A percentile compares a stretch with the other conserved stretches of the same genome.
phyloP scores from a whole-genome alignment of 2,329 filamentous ascomycete species.

The Helminthosporium solani region DNA sequence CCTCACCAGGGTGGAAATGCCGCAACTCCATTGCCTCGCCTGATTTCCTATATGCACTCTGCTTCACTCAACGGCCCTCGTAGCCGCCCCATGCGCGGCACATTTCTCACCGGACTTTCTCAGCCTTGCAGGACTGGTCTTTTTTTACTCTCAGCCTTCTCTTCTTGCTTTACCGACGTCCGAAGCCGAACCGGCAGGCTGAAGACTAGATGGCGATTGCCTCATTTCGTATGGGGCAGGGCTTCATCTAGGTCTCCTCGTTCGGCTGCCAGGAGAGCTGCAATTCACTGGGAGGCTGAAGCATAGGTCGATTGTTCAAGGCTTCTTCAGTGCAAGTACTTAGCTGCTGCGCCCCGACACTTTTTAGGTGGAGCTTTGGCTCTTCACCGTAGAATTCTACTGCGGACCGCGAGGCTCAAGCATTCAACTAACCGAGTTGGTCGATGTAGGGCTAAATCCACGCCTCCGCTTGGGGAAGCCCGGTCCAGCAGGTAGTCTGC shows the following conservation, averaged over 20 bases:
- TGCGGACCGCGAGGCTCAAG: slow-evolving; percentile 7
- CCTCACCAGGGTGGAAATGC: not conserved
- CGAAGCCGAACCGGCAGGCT: not conserved
- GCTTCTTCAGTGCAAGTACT: slow-evolving; percentile 5
- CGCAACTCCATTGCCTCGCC: not conserved
- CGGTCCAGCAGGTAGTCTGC: not conserved
- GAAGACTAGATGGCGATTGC: not conserved
- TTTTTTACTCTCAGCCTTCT: slow-evolving; percentile 3
- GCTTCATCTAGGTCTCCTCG: not conserved
- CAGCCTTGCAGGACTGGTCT: slow-evolving; percentile 9
- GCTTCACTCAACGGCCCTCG: not conserved
- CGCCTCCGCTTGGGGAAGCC: slow-evolving; percentile 4
- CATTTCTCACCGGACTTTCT: slow-evolving; percentile 5
- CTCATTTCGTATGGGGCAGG: not conserved
- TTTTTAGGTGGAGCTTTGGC: slow-evolving; percentile 1
- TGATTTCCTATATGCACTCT: not conserved
- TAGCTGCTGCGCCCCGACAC: slow-evolving; percentile 12
- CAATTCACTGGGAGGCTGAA: not conserved
- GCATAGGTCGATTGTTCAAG: not conserved
- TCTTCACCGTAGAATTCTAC: slow-evolving; percentile 6
- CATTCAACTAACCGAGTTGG: not conserved
- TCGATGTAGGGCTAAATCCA: not conserved
- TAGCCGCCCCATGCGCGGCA: slow-evolving; percentile 10
- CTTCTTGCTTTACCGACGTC: not conserved
- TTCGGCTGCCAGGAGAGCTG: not conserved